phyloP scores from a whole-genome alignment of 495 filamentous ascomycete genomes.

The Xylaria curta region DNA sequence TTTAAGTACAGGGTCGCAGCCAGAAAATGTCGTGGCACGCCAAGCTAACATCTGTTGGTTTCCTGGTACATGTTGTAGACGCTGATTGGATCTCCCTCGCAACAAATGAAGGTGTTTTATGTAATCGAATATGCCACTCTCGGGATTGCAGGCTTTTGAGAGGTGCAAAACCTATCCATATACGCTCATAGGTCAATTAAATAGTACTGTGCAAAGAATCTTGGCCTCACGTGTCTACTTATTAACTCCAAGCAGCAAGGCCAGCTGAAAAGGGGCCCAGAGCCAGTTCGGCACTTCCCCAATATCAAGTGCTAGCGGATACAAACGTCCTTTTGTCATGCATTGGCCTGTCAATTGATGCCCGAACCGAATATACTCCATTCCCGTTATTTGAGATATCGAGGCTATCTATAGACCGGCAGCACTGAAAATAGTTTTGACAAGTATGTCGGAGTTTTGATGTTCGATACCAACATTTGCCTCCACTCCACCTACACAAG shows the following conservation, averaged over 20 bases:
- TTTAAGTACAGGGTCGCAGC: not conserved
- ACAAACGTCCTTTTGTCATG: not conserved
- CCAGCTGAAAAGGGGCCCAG: not conserved
- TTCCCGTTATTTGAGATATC: not conserved
- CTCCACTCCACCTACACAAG: not conserved
- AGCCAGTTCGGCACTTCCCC: not conserved
- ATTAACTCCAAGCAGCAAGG: not conserved
- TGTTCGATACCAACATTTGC: not conserved
- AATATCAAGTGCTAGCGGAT: not conserved
- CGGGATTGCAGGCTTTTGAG: not conserved
- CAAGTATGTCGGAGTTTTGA: not conserved
- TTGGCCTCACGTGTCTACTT: not conserved
- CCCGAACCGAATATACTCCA: not conserved
- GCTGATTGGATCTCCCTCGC: conserved; percentile 17
- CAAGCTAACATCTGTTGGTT: conserved; percentile 11
- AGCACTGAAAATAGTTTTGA: not conserved
- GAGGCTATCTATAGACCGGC: not conserved
- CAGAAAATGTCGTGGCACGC: conserved; percentile 20
- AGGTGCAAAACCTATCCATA: not conserved
- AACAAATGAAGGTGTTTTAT: not conserved
- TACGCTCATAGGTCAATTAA: not conserved
- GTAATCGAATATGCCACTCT: conserved; percentile 1
- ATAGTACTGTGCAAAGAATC: not conserved
- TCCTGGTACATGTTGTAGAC: not conserved
- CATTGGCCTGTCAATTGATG: not conserved